Evolutionary conservation across 768 basidiomycete species (phyloP).

Genomic region (Dioszegia hungarica): DNA sequence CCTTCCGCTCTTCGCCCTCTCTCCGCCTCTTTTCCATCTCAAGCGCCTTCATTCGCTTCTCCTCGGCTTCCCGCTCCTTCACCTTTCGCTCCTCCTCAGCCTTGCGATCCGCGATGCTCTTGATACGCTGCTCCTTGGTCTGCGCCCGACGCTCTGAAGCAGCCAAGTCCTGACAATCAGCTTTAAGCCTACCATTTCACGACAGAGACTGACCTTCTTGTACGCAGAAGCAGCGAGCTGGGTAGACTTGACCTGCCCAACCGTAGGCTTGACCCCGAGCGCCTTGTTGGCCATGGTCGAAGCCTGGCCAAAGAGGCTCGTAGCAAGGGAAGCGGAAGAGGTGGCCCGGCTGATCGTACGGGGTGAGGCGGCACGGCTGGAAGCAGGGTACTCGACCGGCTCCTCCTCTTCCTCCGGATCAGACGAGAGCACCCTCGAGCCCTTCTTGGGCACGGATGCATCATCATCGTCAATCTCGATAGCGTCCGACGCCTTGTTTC

Average conservation of each 20-base stretch:
- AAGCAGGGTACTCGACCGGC: background rate
- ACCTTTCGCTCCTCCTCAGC: conserved; percentile 57
- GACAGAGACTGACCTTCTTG: conserved; percentile 66
- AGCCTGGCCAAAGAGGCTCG: conserved; percentile 10
- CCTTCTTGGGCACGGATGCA: too few species aligned
- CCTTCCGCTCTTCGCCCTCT: conserved; percentile 22
- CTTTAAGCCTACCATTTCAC: background rate
- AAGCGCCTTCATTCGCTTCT: conserved; percentile 11
- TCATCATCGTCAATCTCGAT: background rate
- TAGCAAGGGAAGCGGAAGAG: conserved; percentile 16
- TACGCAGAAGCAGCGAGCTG: conserved; percentile 76
- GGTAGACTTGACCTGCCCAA: conserved; percentile 62
- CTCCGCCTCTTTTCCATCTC: conserved; percentile 21
- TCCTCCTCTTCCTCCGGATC: conserved; percentile 2
- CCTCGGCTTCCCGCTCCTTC: conserved; percentile 19
- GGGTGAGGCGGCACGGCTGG: background rate
- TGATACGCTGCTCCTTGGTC: conserved; percentile 69
- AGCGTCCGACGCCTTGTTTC: background rate
- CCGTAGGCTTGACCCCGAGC: conserved; percentile 34
- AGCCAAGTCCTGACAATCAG: conserved; percentile 69
- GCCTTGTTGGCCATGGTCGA: conserved; percentile 12
- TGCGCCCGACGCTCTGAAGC: conserved; percentile 77
- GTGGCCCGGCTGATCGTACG: conserved; percentile 5
- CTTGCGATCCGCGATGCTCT: conserved; percentile 55
- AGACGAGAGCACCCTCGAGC: background rate